These are phyloP conservation scores for Boletus smithii DNA, from an alignment of 1,284 basidiomycete genomes.

Conservation along the genomic window DNA sequence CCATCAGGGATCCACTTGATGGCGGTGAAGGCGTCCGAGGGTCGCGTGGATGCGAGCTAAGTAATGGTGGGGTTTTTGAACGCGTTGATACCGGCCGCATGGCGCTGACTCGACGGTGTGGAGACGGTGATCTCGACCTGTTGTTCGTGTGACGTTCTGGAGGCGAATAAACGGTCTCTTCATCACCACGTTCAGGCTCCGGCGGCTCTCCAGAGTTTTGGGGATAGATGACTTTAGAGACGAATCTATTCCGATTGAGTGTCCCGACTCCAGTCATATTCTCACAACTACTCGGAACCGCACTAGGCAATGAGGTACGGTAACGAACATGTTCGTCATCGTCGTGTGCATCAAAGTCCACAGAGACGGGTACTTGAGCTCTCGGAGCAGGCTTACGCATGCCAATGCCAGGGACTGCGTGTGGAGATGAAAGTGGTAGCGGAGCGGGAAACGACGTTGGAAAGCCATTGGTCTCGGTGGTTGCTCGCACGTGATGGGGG, in stretches of 20 bases:
- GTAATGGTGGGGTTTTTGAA: conserved; percentile 35
- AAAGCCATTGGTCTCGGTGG: conserved; percentile 24
- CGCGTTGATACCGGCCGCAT: conserved; percentile 32
- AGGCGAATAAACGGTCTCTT: conserved; percentile 14
- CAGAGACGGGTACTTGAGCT: conserved; percentile 61
- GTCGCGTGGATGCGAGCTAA: conserved; percentile 31
- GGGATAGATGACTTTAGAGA: conserved; percentile 20
- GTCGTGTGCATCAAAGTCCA: conserved; percentile 42
- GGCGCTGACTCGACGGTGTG: conserved; percentile 24
- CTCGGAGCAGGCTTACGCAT: conserved; percentile 57
- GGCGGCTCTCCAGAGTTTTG: conserved; percentile 8
- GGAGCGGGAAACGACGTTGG: conserved; percentile 20
- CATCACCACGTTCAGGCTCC: conserved; percentile 14
- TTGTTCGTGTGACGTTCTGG: conserved; percentile 13
- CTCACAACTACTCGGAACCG: conserved; percentile 46
- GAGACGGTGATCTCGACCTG: conserved; percentile 30
- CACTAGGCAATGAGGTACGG: conserved; percentile 48
- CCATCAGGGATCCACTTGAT: conserved; percentile 14
- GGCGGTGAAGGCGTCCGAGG: conserved; percentile 25
- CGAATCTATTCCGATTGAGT: conserved; percentile 28
- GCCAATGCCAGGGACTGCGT: conserved; percentile 27
- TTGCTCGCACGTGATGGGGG: conserved; percentile 20
- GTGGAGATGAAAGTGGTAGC: conserved; percentile 24
- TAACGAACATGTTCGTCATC: conserved; percentile 34
- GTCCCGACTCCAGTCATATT: conserved; percentile 66